A percentile compares a stretch with the other conserved stretches of the same genome.
These are phyloP conservation scores for Neophaeococcomyces mojaviensis DNA, from an alignment of 2,329 filamentous ascomycete species.

Conservation along the genomic window DNA sequence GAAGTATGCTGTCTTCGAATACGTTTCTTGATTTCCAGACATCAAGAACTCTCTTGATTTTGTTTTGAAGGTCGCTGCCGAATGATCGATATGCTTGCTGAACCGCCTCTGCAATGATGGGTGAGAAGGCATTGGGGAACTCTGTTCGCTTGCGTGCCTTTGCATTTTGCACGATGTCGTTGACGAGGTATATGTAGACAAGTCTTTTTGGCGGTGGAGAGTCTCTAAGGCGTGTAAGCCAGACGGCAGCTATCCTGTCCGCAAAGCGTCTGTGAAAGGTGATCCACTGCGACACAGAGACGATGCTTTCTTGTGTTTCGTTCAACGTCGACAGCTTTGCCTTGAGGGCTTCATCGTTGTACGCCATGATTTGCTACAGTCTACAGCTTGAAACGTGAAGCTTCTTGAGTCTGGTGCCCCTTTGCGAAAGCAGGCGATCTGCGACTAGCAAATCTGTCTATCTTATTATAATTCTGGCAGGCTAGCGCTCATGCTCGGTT, in stretches of 20 bases:
- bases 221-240: slow-evolving; percentile 84
- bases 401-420: background rate
- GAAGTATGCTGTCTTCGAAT: slow-evolving; percentile 73
- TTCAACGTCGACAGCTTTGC: slow-evolving; percentile 92
- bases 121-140: slow-evolving; percentile 84
- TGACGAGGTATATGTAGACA: slow-evolving; percentile 89
- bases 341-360: slow-evolving; percentile 89
- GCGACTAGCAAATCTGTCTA: too few species aligned
- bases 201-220: slow-evolving; percentile 77
- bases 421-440: too few species aligned
- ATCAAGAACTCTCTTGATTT: slow-evolving; percentile 81
- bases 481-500: too few species aligned
- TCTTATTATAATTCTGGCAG: too few species aligned
- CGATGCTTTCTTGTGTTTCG: slow-evolving; percentile 95
- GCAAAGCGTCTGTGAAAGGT: slow-evolving; percentile 92
- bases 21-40: slow-evolving; percentile 86
- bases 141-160: slow-evolving; percentile 88
- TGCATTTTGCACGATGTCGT: slow-evolving; percentile 94
- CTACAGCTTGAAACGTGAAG: slow-evolving; percentile 1
- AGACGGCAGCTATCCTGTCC: slow-evolving; percentile 82
- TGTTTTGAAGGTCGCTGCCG: slow-evolving; percentile 75
- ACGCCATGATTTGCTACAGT: slow-evolving; percentile 59
- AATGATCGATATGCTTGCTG: slow-evolving; percentile 85
- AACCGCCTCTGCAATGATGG: slow-evolving; percentile 84
- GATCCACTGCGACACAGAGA: slow-evolving; percentile 96